Evolutionary conservation across 2,329 filamentous ascomycete genomes (phyloP).

Genomic region (Stagonosporopsis chrysanthemi): DNA sequence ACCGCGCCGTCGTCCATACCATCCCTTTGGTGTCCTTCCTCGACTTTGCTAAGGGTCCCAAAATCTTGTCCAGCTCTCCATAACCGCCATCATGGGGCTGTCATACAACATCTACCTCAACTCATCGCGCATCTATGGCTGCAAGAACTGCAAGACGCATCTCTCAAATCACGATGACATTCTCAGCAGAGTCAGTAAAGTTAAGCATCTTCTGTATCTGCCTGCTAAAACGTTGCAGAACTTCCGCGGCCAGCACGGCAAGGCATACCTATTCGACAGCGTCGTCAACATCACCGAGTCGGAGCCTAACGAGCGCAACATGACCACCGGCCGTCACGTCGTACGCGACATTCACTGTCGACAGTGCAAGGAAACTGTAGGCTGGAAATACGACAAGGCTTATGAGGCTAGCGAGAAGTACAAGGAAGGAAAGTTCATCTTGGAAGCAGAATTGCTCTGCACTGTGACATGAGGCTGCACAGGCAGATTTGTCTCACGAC

Average conservation of each 20-base stretch:
- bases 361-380: constrained; percentile 90
- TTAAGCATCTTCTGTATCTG: not conserved
- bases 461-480: constrained; percentile 64
- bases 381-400: constrained; percentile 99
- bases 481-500: not conserved
- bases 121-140: constrained; percentile 87
- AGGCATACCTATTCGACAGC: constrained; percentile 92
- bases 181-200: constrained; percentile 77
- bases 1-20: constrained; percentile 5
- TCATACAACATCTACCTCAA: constrained; percentile 91
- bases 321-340: constrained; percentile 95
- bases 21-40: not conserved
- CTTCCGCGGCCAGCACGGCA: constrained; percentile 97
- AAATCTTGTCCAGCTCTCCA: not conserved
- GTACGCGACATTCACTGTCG: constrained; percentile 92
- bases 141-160: constrained; percentile 92
- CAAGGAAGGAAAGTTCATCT: constrained; percentile 97
- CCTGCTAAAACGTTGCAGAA: constrained; percentile 65
- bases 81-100: constrained; percentile 72
- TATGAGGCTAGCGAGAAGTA: constrained; percentile 94
- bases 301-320: constrained; percentile 91
- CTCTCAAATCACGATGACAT: constrained; percentile 96
- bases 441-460: constrained; percentile 89
- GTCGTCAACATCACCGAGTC: constrained; percentile 90
- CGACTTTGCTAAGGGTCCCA: not conserved